Base-by-base conservation (phyloP, 805 yeast genomes). In the Wickerhamiella cacticola region DNA sequence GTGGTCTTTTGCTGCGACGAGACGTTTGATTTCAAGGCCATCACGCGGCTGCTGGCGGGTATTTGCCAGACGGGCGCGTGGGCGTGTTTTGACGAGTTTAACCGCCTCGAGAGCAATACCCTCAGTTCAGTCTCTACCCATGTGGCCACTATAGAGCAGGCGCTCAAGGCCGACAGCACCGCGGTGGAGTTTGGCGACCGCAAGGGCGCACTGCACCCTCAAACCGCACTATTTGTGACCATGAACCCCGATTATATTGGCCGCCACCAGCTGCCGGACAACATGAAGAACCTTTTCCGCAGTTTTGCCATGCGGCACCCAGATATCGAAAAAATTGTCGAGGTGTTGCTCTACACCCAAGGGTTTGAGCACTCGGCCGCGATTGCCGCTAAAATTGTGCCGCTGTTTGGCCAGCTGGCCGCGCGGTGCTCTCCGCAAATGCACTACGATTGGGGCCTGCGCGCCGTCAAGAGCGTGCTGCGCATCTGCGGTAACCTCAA, bases 1-100 rank as follows among this genome's bases (percentile, higher is more conserved):
- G 61, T 82, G 9, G 95, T 89, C 0, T 88, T 89, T 62, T 80
- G 86, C 59, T 89, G 97, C 66, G 97, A 89, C 57, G 95, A 88
- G 45, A 67, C 83, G 0, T 89, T 85, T 66, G 95, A 88, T 56
- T 82, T 73, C 56, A 80, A 74, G 48, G 74, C 94, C 0, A 80
- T 89, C 62, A 77, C 84, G 9, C 67, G 96, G 40, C 75, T 89
- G 21, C 66, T 89, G 26, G 58, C 76, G 19, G 97, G 97, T 41
- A 68, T 87, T 8, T 79, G 88, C 51, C 78, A 78, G 51, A 75
- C 86, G 5, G 95, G 95, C 0, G 80, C 87, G 0, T 89, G 95
- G 95, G 94, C 88, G 3, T 89, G 97, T 63, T 89, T 89, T 65
- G 97, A 89, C 62, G 97, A 89, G 61, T 88, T 89, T 58, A 89